A percentile compares a stretch with the other conserved stretches of the same genome.
Evolutionary conservation across 1,284 basidiomycete species (phyloP).

Genomic region (Fistulina hepatica): DNA sequence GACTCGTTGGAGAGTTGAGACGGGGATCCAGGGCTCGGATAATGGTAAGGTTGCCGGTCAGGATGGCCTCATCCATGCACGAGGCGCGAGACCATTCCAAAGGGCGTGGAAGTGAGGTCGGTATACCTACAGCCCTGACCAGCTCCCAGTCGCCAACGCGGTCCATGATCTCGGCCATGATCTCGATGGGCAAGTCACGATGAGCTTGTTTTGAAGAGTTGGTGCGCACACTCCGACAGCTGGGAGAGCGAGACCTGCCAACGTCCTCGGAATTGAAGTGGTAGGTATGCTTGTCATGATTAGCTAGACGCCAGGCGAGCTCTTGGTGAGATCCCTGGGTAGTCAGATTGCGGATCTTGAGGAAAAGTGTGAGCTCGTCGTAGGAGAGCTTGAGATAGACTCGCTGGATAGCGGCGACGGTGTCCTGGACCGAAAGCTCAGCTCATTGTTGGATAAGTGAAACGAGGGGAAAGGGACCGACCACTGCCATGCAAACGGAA

Average conservation of each 20-base stretch:
- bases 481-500: not conserved
- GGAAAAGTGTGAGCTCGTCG: conserved; percentile 61
- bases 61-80: conserved; percentile 53
- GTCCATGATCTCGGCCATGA: conserved; percentile 66
- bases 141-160: conserved; percentile 74
- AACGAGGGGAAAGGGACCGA: not conserved
- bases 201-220: no score
- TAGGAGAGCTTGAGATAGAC: conserved; percentile 60
- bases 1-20: conserved; percentile 47
- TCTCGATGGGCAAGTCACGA: conserved; percentile 66
- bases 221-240: conserved; percentile 17
- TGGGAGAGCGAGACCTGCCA: conserved; percentile 14
- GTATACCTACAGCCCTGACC: conserved; percentile 60
- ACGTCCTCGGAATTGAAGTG: conserved; percentile 31
- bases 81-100: conserved; percentile 61
- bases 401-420: conserved; percentile 39
- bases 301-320: conserved; percentile 54
- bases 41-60: conserved; percentile 47
- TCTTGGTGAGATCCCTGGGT: conserved; percentile 48
- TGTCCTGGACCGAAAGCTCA: conserved; percentile 14
- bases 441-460: not conserved
- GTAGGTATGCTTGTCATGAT: conserved; percentile 63
- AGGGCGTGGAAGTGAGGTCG: conserved; percentile 54
- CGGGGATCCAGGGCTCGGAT: conserved; percentile 48
- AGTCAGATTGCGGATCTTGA: conserved; percentile 56